These are phyloP conservation scores for Ilyonectria robusta DNA, from an alignment of 2,329 filamentous ascomycete genomes.

Conservation along the genomic window DNA sequence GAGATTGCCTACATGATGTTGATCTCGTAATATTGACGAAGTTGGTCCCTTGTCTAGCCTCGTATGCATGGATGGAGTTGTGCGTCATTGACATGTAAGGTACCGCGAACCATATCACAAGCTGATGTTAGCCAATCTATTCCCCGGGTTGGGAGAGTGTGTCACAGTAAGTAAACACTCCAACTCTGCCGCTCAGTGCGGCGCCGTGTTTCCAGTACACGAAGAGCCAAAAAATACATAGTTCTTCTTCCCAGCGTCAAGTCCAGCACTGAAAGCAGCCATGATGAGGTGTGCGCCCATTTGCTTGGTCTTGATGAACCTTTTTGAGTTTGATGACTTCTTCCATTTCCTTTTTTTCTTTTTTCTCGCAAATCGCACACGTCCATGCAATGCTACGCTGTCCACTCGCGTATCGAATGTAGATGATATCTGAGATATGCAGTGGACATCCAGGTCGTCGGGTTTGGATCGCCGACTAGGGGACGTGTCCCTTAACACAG, in stretches of 20 bases:
- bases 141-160: neutral
- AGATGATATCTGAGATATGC: constrained; percentile 22
- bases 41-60: neutral
- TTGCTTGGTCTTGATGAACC: neutral
- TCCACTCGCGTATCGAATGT: constrained; percentile 26
- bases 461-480: constrained; percentile 32
- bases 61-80: neutral
- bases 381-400: constrained; percentile 21
- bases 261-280: neutral
- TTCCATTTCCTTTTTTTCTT: neutral
- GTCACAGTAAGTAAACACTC: neutral
- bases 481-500: constrained; percentile 19
- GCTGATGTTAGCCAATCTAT: neutral
- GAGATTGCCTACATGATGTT: constrained; percentile 18
- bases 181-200: neutral
- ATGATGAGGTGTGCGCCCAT: neutral
- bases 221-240: neutral
- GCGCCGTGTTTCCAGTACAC: neutral
- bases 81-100: neutral
- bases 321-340: neutral
- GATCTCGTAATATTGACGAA: neutral
- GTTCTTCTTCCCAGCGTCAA: neutral
- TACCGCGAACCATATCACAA: neutral
- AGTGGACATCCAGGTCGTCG: constrained; percentile 29
- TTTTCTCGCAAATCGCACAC: constrained; percentile 20